phyloP scores from a whole-genome alignment of 371 early-diverging fungal species.

The Mucor indicus region DNA sequence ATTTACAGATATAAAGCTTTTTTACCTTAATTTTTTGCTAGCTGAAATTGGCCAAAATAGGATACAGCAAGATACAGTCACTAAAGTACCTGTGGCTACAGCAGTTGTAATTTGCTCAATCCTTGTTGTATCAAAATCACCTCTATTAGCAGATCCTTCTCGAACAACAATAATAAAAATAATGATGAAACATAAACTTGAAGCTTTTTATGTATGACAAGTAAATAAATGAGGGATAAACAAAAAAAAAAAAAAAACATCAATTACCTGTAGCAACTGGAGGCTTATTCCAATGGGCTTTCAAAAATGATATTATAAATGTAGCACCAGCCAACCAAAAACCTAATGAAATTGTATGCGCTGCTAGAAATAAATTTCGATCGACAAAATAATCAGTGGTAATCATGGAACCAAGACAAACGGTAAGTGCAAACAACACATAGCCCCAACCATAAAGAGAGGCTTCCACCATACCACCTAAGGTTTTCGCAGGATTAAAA shows the following conservation, averaged over 20 bases:
- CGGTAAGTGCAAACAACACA: constrained; percentile 38
- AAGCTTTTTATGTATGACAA: constrained; percentile 37
- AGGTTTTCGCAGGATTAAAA: constrained; percentile 63
- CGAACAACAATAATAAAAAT: constrained; percentile 52
- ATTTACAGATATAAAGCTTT: too few species aligned
- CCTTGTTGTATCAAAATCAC: constrained; percentile 46
- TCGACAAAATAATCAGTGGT: constrained; percentile 54
- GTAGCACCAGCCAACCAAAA: constrained; percentile 53
- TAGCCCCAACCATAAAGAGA: constrained; percentile 50
- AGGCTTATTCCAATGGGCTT: constrained; percentile 63
- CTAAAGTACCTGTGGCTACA: constrained; percentile 49
- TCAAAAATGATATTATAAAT: constrained; percentile 57
- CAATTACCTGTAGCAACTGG: constrained; percentile 53
- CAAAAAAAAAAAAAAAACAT: background rate
- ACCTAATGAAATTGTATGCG: constrained; percentile 46
- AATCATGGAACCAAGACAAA: constrained; percentile 48
- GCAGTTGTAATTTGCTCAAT: constrained; percentile 54
- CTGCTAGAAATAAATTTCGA: constrained; percentile 33
- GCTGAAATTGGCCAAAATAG: constrained; percentile 63
- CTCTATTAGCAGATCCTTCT: constrained; percentile 51
- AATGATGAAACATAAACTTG: constrained; percentile 58
- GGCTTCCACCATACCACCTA: constrained; percentile 67
- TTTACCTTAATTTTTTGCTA: constrained; percentile 53
- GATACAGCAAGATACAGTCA: constrained; percentile 50
- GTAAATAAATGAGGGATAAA: constrained; percentile 41